A percentile compares a stretch with the other conserved stretches of the same genome.
These are phyloP conservation scores for Lipomyces yamadae DNA, from an alignment of 805 yeast species.

Conservation along the genomic window DNA sequence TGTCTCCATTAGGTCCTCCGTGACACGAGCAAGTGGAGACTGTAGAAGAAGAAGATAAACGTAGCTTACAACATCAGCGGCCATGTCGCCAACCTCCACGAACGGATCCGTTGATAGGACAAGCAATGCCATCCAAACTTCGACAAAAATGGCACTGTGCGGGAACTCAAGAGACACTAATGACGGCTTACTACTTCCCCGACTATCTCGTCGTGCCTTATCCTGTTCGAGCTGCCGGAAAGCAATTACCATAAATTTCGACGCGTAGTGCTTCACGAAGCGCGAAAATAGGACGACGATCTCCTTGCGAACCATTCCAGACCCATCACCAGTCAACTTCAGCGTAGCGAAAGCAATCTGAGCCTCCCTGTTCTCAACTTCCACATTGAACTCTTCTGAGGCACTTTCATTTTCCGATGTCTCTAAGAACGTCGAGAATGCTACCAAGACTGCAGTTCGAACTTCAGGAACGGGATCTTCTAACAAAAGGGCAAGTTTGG, in stretches of 20 bases:
- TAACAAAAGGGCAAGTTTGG: slow-evolving; percentile 60
- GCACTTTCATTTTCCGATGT: slow-evolving; percentile 40
- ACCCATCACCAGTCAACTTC: slow-evolving; percentile 79
- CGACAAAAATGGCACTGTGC: slow-evolving; percentile 81
- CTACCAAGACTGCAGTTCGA: slow-evolving; percentile 77
- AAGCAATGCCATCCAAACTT: slow-evolving; percentile 84
- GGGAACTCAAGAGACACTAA: slow-evolving; percentile 49
- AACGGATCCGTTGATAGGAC: slow-evolving; percentile 88
- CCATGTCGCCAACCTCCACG: slow-evolving; percentile 71
- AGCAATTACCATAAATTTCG: slow-evolving; percentile 84
- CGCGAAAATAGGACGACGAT: slow-evolving; percentile 76
- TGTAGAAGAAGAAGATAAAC: slow-evolving; percentile 67
- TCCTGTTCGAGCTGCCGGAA: slow-evolving; percentile 84
- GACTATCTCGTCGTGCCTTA: background rate
- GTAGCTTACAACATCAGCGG: slow-evolving; percentile 75
- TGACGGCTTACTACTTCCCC: slow-evolving; percentile 2
- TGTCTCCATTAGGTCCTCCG: slow-evolving; percentile 49
- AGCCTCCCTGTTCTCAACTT: slow-evolving; percentile 59
- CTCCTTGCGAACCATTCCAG: slow-evolving; percentile 86
- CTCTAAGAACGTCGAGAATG: slow-evolving; percentile 71
- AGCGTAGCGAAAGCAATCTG: slow-evolving; percentile 71
- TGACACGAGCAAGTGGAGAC: slow-evolving; percentile 67
- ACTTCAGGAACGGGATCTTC: slow-evolving; percentile 96
- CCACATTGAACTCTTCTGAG: slow-evolving; percentile 31
- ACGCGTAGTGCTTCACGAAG: slow-evolving; percentile 68